Evolutionary conservation across 768 basidiomycete genomes (phyloP).

Genomic region (Mycena venus): DNA sequence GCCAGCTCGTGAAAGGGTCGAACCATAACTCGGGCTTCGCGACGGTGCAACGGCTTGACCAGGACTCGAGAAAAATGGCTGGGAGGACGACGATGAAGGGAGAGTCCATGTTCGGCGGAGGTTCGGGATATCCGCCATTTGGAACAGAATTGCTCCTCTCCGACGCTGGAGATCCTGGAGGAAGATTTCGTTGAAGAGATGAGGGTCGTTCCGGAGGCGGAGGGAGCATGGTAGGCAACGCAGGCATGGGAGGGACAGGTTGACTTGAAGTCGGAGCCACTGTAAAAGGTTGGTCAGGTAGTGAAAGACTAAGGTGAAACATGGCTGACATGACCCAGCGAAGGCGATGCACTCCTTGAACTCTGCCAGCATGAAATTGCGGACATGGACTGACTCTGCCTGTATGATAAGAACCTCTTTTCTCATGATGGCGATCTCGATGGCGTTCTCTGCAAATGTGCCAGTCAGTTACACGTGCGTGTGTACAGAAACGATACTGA

Average conservation of each 20-base stretch:
- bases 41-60: slow-evolving; percentile 52
- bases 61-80: slow-evolving; percentile 53
- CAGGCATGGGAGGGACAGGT: slow-evolving; percentile 77
- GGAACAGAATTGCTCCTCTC: slow-evolving; percentile 9
- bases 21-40: slow-evolving; percentile 51
- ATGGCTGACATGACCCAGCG: slow-evolving; percentile 76
- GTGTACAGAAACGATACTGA: slow-evolving; percentile 44
- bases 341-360: slow-evolving; percentile 90
- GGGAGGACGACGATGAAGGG: slow-evolving; percentile 42
- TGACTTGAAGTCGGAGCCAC: slow-evolving; percentile 73
- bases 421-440: slow-evolving; percentile 87
- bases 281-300: slow-evolving; percentile 37
- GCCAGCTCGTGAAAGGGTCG: slow-evolving; percentile 40
- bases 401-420: slow-evolving; percentile 87
- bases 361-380: slow-evolving; percentile 76
- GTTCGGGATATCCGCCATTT: slow-evolving; percentile 13
- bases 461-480: neutral
- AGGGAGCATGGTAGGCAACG: slow-evolving; percentile 33
- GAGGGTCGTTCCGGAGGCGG: slow-evolving; percentile 1
- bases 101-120: slow-evolving; percentile 18
- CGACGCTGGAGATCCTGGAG: slow-evolving; percentile 8
- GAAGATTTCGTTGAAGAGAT: slow-evolving; percentile 16
- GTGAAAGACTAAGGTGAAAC: neutral
- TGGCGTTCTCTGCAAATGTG: slow-evolving; percentile 67
- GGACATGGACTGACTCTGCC: slow-evolving; percentile 65